A percentile compares a stretch with the other conserved stretches of the same genome.
phyloP scores from a whole-genome alignment of 1,284 basidiomycete species.

The Fomes fomentarius region DNA sequence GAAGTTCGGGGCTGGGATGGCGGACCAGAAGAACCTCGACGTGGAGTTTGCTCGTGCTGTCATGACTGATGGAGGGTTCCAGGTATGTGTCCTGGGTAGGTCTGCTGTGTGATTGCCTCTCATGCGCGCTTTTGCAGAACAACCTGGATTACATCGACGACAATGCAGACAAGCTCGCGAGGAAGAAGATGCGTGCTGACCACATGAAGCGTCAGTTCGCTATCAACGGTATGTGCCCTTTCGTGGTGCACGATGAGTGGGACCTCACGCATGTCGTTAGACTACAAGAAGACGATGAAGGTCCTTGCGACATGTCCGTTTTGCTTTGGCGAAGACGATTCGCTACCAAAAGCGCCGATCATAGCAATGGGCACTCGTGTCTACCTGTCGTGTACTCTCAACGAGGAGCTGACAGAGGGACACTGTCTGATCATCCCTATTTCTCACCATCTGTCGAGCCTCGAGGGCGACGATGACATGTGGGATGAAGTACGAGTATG shows the following conservation, averaged over 20 bases:
- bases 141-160: conserved; percentile 96
- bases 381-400: conserved; percentile 87
- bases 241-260: no score
- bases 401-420: conserved; percentile 85
- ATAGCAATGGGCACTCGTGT: conserved; percentile 89
- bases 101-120: background rate
- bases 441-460: conserved; percentile 87
- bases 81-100: conserved; percentile 53
- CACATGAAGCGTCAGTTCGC: conserved; percentile 97
- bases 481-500: conserved; percentile 95
- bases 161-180: conserved; percentile 89
- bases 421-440: conserved; percentile 97
- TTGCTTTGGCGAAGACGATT: conserved; percentile 89
- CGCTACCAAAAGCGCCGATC: conserved; percentile 82
- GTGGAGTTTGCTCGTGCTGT: conserved; percentile 89
- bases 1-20: conserved; percentile 84
- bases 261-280: no score
- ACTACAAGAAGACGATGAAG: conserved; percentile 94
- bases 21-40: conserved; percentile 91
- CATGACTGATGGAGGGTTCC: conserved; percentile 84
- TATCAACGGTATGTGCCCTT: conserved; percentile 83
- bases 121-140: conserved; percentile 47
- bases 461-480: conserved; percentile 96
- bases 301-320: conserved; percentile 86
- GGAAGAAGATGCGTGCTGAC: conserved; percentile 94